Evolutionary conservation across 2,329 filamentous ascomycete species (phyloP).

Genomic region (Fusarium luffae): DNA sequence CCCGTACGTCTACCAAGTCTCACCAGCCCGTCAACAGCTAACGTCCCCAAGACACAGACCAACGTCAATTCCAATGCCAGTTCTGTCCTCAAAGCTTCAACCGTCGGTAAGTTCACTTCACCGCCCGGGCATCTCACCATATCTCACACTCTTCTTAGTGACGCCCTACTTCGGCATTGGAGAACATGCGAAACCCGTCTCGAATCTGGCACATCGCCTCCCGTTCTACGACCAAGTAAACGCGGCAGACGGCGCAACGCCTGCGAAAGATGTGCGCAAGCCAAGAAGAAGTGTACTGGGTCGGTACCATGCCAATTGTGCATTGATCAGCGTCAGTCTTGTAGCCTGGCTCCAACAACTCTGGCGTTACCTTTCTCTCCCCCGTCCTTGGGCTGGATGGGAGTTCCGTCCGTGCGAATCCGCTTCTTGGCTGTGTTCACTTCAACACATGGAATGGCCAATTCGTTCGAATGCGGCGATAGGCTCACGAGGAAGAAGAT

Average conservation of each 20-base stretch:
- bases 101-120: background rate
- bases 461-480: conserved; percentile 2
- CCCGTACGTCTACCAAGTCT: background rate
- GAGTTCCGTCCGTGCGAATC: background rate
- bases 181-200: conserved; percentile 9
- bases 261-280: conserved; percentile 5
- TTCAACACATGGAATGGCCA: conserved; percentile 14
- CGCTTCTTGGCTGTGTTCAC: conserved; percentile 14
- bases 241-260: conserved; percentile 7
- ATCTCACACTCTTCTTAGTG: background rate
- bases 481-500: background rate
- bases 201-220: background rate
- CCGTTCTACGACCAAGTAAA: background rate
- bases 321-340: conserved; percentile 5
- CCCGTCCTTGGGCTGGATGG: background rate
- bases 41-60: background rate
- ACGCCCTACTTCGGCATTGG: conserved; percentile 25
- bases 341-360: background rate
- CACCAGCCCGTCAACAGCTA: no score
- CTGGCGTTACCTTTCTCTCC: no score
- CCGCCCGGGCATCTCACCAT: background rate
- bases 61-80: background rate
- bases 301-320: conserved; percentile 8
- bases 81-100: conserved; percentile 16
- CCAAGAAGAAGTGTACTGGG: conserved; percentile 16